A percentile compares a stretch with the other conserved stretches of the same genome.
phyloP scores from a whole-genome alignment of 2,329 filamentous ascomycete genomes.

The Helminthosporium solani region DNA sequence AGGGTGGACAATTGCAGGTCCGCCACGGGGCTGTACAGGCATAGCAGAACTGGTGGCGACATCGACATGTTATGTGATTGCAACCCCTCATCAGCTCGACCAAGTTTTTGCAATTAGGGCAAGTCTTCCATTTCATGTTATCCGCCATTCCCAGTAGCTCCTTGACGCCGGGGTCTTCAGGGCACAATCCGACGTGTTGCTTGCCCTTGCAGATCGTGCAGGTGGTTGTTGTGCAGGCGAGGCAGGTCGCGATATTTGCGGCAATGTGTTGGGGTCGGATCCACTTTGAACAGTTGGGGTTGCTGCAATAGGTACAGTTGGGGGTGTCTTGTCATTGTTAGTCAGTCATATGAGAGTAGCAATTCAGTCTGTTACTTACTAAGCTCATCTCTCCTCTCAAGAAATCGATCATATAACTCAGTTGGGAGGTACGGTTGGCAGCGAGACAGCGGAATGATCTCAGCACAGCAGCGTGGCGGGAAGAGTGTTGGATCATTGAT shows the following conservation, averaged over 20 bases:
- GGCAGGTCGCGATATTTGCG: constrained; percentile 9
- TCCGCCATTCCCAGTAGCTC: constrained; percentile 11
- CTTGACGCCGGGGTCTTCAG: constrained; percentile 11
- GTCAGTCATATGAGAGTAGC: too few species aligned
- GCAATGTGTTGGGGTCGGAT: constrained; percentile 10
- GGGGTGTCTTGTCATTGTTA: too few species aligned
- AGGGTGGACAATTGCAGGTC: constrained; percentile 11
- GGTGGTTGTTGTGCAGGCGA: constrained; percentile 7
- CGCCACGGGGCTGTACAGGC: constrained; percentile 55
- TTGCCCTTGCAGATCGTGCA: constrained; percentile 13
- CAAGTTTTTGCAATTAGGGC: constrained; percentile 18
- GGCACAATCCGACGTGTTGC: constrained; percentile 12
- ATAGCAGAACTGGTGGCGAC: constrained; percentile 70
- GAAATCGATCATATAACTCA: constrained; percentile 4
- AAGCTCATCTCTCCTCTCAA: constrained; percentile 14
- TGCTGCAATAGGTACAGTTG: constrained; percentile 16
- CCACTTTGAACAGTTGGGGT: constrained; percentile 12
- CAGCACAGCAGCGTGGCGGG: constrained; percentile 22
- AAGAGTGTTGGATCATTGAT: constrained; percentile 18
- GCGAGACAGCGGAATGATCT: constrained; percentile 11
- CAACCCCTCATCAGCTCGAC: constrained; percentile 15
- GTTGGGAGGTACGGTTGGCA: constrained; percentile 8
- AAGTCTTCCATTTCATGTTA: constrained; percentile 14
- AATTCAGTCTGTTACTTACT: too few species aligned
- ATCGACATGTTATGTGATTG: constrained; percentile 40